Evolutionary conservation across 306 rosid species (phyloP), one percentile per base, ranked within the genome.

Genomic region (Lablab purpureus): DNA sequence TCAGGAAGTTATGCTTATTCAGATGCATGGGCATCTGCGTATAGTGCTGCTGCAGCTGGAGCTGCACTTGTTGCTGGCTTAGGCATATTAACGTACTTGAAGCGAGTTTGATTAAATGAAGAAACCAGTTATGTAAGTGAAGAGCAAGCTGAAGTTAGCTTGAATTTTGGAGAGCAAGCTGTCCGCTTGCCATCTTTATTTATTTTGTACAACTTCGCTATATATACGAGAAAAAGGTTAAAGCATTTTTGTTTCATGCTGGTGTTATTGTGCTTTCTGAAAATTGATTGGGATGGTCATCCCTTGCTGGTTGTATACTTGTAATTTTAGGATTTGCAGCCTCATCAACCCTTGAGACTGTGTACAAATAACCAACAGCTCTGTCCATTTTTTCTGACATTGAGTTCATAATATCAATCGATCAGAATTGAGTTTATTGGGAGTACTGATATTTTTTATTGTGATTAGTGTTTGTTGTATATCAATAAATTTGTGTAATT

Each of bases 21-120:
- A 55, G 94, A 93, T 78, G 96, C 99, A 66, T 93, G 99, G 99
- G 90, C 93, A 37, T 90, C 99, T 4, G 97, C 98, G 14, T 93
- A 91, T 80, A 91, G 97, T 43, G 65, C 88, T 1, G 92, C 50
- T 50, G 98, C 99, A 74, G 99, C 99, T 10, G 98, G 98, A 70
- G 99, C 99, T 27, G 99, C 99, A 7, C 83, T 96, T 12, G 94
- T 88, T 73, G 94, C 97, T 32, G 98, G 97, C 34, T 87, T 96
- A 56, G 94, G 98, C 79, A 74, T 96, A 43, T 77, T 96, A 62
- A 91, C 98, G 9, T 91, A 80, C 84, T 77, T 93, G 89, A 93
- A 82, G 75, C 91, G 98, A 80, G 67, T 75, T 51, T 66, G 49
- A 81, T 67, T 45, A 21, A 28, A 62, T 47, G 56, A 45, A 14